phyloP scores from a whole-genome alignment of 1,284 basidiomycete genomes.

The Rhodotorula mucilaginosa region DNA sequence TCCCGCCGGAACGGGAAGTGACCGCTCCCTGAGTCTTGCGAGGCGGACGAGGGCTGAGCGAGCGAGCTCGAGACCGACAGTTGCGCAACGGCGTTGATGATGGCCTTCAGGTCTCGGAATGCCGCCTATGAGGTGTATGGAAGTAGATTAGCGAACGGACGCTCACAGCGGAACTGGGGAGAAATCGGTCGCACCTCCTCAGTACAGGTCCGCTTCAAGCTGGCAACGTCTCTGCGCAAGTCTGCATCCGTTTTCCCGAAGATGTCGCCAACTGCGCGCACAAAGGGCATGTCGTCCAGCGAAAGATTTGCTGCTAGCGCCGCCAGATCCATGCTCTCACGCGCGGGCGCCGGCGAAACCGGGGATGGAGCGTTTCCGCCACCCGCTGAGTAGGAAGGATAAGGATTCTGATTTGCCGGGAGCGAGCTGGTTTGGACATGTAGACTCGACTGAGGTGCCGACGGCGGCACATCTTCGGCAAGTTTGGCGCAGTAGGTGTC shows the following conservation, averaged over 20 bases:
- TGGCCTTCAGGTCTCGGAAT: conserved; percentile 79
- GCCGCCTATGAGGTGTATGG: conserved; percentile 59
- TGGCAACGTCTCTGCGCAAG: conserved; percentile 72
- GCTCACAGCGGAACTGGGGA: neutral
- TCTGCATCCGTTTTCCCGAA: conserved; percentile 71
- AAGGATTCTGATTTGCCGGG: neutral
- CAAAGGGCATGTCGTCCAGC: conserved; percentile 70
- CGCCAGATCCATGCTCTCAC: conserved; percentile 10
- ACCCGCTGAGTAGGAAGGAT: conserved; percentile 22
- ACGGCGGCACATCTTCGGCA: neutral
- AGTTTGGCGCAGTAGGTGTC: conserved; percentile 81
- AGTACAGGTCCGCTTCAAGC: conserved; percentile 66
- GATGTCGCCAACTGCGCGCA: conserved; percentile 65
- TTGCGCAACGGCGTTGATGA: conserved; percentile 85
- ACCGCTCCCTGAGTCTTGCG: neutral
- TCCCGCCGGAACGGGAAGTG: conserved; percentile 79
- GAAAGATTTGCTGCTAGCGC: conserved; percentile 9
- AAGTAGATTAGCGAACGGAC: neutral
- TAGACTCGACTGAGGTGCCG: neutral
- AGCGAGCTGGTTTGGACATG: conserved; percentile 11
- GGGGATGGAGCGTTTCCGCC: neutral
- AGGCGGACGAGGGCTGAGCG: neutral
- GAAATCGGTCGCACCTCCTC: conserved; percentile 62
- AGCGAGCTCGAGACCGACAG: conserved; percentile 53
- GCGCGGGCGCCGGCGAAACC: neutral